Conservation (phyloP, 768 basidiomycete species). For the Mycena indigotica region DNA sequence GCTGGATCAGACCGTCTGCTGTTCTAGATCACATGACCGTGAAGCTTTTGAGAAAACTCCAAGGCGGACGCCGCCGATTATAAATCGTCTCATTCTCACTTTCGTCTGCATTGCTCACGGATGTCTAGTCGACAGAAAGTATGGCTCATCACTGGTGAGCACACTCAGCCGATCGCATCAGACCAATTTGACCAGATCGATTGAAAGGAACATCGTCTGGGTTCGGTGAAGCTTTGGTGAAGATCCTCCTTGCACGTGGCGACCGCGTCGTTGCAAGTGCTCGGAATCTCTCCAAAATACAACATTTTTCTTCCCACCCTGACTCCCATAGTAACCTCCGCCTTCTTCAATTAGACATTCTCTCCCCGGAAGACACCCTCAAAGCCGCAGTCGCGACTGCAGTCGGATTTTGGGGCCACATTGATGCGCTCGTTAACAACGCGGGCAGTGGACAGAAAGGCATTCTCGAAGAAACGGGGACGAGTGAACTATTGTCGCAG, state of each 20-base stretch:
- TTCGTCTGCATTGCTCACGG: no score
- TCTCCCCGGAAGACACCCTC: constrained; percentile 31
- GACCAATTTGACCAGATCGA: not conserved
- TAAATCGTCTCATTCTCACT: no score
- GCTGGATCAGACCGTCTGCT: no score
- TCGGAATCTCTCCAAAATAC: constrained; percentile 35
- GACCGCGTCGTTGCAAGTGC: constrained; percentile 49
- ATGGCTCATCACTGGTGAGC: constrained; percentile 21
- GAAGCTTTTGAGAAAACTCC: not conserved
- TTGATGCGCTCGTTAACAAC: constrained; percentile 50
- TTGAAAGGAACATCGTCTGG: constrained; percentile 41
- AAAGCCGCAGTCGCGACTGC: constrained; percentile 35
- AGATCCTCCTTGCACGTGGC: constrained; percentile 40
- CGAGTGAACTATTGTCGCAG: constrained; percentile 12
- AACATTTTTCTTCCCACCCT: constrained; percentile 16
- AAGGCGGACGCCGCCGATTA: no score
- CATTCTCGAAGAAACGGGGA: constrained; percentile 43
- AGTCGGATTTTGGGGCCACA: constrained; percentile 36
- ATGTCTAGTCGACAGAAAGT: constrained; percentile 6
- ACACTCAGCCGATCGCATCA: not conserved
- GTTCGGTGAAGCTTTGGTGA: constrained; percentile 42
- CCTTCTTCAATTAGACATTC: constrained; percentile 42
- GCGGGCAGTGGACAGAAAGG: constrained; percentile 42
- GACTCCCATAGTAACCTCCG: constrained; percentile 29
- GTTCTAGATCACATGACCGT: constrained; percentile 1